A percentile compares a stretch with the other conserved stretches of the same genome.
Evolutionary conservation across 2,329 filamentous ascomycete species (phyloP).

Genomic region (Fusarium nelsonii): DNA sequence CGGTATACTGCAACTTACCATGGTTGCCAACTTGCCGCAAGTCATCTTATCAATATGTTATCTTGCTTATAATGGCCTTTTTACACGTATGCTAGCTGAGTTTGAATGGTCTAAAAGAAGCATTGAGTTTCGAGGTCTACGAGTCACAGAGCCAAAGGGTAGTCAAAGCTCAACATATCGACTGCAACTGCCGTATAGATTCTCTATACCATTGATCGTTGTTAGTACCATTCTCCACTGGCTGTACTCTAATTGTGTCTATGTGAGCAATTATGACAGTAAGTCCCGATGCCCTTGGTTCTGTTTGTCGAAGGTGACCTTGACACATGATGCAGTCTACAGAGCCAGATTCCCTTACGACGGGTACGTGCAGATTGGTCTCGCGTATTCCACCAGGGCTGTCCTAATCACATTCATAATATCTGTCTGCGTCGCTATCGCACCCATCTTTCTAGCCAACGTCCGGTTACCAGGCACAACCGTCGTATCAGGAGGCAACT

Average conservation of each 20-base stretch:
- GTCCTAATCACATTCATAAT: conserved; percentile 11
- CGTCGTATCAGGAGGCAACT: conserved; percentile 31
- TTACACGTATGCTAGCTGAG: conserved; percentile 38
- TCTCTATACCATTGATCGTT: conserved; percentile 35
- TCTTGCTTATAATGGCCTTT: conserved; percentile 30
- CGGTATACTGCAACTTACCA: conserved; percentile 3
- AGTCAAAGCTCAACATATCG: conserved; percentile 38
- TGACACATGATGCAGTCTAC: conserved; percentile 1
- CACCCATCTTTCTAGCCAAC: conserved; percentile 19
- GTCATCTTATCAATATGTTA: conserved; percentile 34
- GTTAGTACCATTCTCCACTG: conserved; percentile 38
- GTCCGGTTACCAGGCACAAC: conserved; percentile 27
- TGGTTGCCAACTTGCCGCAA: conserved; percentile 34
- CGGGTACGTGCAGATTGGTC: background rate
- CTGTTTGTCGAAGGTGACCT: background rate
- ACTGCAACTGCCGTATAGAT: conserved; percentile 42
- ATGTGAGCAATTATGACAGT: conserved; percentile 41
- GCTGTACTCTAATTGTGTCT: conserved; percentile 41
- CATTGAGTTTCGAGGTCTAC: conserved; percentile 15
- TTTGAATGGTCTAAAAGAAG: conserved; percentile 37
- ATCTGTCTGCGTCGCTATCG: conserved; percentile 14
- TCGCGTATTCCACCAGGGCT: conserved; percentile 31
- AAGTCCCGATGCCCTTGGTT: background rate
- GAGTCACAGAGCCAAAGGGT: conserved; percentile 33
- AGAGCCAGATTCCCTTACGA: conserved; percentile 1